These are phyloP conservation scores for Elymus sibiricus DNA, from an alignment of 176 grass and related monocot species.

Conservation along the genomic window DNA sequence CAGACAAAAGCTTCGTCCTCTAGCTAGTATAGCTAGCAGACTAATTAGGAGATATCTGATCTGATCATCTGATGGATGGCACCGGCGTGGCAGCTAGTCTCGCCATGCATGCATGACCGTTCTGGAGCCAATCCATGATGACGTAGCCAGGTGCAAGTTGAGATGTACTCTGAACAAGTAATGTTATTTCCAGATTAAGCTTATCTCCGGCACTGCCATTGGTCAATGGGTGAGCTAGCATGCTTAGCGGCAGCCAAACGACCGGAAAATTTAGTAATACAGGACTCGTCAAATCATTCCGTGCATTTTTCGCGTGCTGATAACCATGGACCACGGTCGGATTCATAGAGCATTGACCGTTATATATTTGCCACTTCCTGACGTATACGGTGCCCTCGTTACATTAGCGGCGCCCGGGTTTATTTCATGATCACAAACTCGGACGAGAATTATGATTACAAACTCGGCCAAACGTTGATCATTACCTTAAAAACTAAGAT, in stretches of 20 bases:
- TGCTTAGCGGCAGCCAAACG: constrained; percentile 4
- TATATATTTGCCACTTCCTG: background rate
- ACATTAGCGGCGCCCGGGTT: background rate
- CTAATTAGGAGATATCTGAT: background rate
- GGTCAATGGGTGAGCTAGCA: constrained; percentile 32
- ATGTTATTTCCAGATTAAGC: background rate
- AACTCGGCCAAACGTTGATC: too few relatives aligned
- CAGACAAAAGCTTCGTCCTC: background rate
- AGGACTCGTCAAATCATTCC: background rate
- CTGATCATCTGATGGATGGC: background rate
- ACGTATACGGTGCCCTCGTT: background rate
- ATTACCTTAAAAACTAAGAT: too few relatives aligned
- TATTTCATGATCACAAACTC: background rate
- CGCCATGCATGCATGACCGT: background rate
- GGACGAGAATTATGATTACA: background rate
- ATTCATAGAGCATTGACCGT: background rate
- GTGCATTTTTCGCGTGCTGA: background rate
- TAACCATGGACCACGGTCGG: background rate
- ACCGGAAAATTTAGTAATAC: background rate
- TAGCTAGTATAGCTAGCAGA: background rate
- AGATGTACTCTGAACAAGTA: background rate
- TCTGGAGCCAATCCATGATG: background rate
- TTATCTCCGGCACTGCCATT: constrained; percentile 2
- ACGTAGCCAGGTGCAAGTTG: background rate
- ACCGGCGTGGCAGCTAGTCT: background rate